A percentile compares a stretch with the other conserved stretches of the same genome.
Evolutionary conservation across 768 basidiomycete genomes (phyloP).

Genomic region (Amanita pseudoporphyria): DNA sequence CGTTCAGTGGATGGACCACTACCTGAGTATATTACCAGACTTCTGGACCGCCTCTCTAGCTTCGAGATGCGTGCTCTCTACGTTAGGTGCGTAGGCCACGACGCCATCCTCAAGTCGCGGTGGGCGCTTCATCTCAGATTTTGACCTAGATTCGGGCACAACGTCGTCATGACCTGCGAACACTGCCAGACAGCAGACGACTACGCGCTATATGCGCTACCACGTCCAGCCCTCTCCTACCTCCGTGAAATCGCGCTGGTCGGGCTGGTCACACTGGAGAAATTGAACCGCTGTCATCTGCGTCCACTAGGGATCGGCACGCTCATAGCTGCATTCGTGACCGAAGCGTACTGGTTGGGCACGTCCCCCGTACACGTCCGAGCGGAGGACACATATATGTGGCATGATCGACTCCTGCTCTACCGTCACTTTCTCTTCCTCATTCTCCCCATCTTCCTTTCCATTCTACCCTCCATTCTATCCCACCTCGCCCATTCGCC

Average conservation of each 20-base stretch:
- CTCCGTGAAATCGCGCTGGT: conserved; percentile 36
- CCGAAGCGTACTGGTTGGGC: conserved; percentile 45
- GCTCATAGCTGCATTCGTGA: conserved; percentile 37
- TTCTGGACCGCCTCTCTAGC: conserved; percentile 46
- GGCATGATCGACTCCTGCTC: conserved; percentile 52
- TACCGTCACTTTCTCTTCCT: conserved; percentile 52
- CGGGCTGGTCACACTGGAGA: conserved; percentile 16
- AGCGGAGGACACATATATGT: conserved; percentile 14
- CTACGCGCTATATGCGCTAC: conserved; percentile 48
- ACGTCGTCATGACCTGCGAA: conserved; percentile 50
- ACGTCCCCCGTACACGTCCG: conserved; percentile 25
- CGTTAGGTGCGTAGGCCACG: conserved; percentile 35
- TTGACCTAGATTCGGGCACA: conserved; percentile 57
- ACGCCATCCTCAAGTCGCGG: neutral
- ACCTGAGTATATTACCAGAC: conserved; percentile 36
- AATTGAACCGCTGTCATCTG: conserved; percentile 27
- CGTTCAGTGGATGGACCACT: conserved; percentile 31
- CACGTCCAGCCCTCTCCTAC: conserved; percentile 47
- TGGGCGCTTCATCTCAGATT: neutral
- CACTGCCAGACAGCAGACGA: conserved; percentile 55
- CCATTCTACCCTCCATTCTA: conserved; percentile 25
- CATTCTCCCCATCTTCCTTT: conserved; percentile 40
- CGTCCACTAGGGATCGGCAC: conserved; percentile 32
- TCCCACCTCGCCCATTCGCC: neutral
- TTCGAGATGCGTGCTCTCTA: conserved; percentile 52